Conservation (phyloP, 2,329 filamentous ascomycete genomes). For the Cladosporium sp. region DNA sequence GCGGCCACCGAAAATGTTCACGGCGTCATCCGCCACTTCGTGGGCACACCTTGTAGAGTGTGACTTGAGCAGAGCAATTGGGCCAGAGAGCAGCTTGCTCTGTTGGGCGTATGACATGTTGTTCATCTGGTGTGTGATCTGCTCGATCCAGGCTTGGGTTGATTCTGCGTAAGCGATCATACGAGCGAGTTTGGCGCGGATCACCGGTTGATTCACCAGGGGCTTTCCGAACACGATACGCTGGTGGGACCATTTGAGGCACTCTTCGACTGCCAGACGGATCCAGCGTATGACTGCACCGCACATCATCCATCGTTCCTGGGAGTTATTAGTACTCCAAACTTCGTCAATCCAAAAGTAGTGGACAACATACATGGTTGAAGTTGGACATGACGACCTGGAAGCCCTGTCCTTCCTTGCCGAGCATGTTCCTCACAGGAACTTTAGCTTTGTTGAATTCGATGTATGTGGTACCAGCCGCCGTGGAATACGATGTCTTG, state of each 20-base stretch:
- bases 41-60: conserved; percentile 74
- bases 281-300: conserved; percentile 63
- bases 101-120: conserved; percentile 80
- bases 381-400: conserved; percentile 62
- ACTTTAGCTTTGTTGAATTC: conserved; percentile 88
- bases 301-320: conserved; percentile 41
- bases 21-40: conserved; percentile 79
- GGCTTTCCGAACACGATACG: conserved; percentile 80
- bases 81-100: conserved; percentile 71
- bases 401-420: conserved; percentile 82
- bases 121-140: conserved; percentile 84
- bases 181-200: conserved; percentile 79
- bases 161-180: conserved; percentile 82
- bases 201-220: conserved; percentile 79
- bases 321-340: background rate
- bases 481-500: conserved; percentile 77
- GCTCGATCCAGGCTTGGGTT: conserved; percentile 84
- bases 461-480: conserved; percentile 76
- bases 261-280: conserved; percentile 75
- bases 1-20: conserved; percentile 83
- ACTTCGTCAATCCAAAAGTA: background rate
- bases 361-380: conserved; percentile 64
- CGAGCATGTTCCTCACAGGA: conserved; percentile 73
- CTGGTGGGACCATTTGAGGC: conserved; percentile 85
- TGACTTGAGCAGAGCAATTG: conserved; percentile 80